Base-by-base conservation (phyloP, 2,329 filamentous ascomycete species). In the Lasiodiplodia hormozganensis region DNA sequence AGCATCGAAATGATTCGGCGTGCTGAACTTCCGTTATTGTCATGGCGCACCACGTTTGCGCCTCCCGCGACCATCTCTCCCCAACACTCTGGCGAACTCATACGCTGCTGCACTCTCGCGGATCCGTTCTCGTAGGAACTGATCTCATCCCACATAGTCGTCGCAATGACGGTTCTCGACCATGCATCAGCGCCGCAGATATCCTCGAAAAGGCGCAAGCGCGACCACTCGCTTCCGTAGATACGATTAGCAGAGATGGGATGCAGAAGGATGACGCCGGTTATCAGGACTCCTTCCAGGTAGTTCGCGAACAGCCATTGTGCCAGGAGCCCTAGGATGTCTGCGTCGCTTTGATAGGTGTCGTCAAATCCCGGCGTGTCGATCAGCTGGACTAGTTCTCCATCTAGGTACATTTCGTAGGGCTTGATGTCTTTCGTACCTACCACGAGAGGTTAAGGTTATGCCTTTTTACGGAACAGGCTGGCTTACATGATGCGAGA, bases 311-410 rank as follows among this genome's bases (percentile, higher is more conserved):
- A 23, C 5, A 53, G 51, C 51, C 51, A 53, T 0, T 7, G 5
- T 2, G 51, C 51, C 16, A 53, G 25, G 25, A 53, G 25, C 21
- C 31, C 51, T 10, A 53, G 7, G 25, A 53, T n/a, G 11, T 53
- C 51, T 7, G 51, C 18, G 51, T 53, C 51, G 25, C 4, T n/a
- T 23, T 23, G 11, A 8, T 53, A 53, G 12, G 51, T 53, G 14
- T 53, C 51, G 14, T 53, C 51, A 23, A 53, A 53, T 7, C 51
- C 51, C 14, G 51, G 51, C 8, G 51, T 53, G 51, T 53, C 51
- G 23, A 53, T 53, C 12, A 53, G 28, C 51, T 18, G 11, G 5
- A 53, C 51, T 14, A 31, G 2, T 18, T 53, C 14, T 11, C 23
- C 51, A 28, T 28, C 7, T 3, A 53, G 25, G 4, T 53, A 8